These are phyloP conservation scores for Termitomyces sp. DNA, from an alignment of 768 basidiomycete species.

Conservation along the genomic window DNA sequence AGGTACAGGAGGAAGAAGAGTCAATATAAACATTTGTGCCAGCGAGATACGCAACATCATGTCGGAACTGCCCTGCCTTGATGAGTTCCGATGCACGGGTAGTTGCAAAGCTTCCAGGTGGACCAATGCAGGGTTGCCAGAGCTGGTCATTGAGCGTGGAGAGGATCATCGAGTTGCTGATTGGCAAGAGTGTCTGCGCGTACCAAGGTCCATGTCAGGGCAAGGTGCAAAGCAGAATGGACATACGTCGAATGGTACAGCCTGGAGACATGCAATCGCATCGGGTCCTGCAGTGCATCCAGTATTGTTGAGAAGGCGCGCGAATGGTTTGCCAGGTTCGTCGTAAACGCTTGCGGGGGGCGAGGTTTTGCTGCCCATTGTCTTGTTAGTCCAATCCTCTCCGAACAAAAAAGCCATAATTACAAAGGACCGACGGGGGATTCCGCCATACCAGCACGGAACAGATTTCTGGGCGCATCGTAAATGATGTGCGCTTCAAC, in stretches of 20 bases:
- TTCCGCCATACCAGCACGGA: slow-evolving; percentile 50
- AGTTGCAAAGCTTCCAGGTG: slow-evolving; percentile 41
- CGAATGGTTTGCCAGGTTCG: slow-evolving; percentile 44
- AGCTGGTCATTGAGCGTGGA: slow-evolving; percentile 44
- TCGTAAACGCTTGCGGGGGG: slow-evolving; percentile 41
- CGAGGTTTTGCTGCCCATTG: slow-evolving; percentile 41
- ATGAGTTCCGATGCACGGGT: slow-evolving; percentile 40
- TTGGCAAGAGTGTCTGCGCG: slow-evolving; percentile 38
- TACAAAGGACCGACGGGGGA: slow-evolving; percentile 52
- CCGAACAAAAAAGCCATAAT: slow-evolving; percentile 8
- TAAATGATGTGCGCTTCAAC: slow-evolving; percentile 42
- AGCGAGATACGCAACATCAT: slow-evolving; percentile 41
- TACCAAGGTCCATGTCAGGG: not conserved
- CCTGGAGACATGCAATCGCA: slow-evolving; percentile 36
- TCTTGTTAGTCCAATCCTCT: not conserved
- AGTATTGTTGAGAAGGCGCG: slow-evolving; percentile 36
- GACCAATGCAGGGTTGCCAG: slow-evolving; percentile 53
- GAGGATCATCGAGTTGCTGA: slow-evolving; percentile 39
- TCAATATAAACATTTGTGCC: slow-evolving; percentile 45
- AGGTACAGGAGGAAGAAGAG: slow-evolving; percentile 22
- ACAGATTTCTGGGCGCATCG: slow-evolving; percentile 29
- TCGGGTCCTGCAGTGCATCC: slow-evolving; percentile 45
- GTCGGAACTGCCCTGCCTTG: slow-evolving; percentile 41
- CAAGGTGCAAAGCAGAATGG: not conserved
- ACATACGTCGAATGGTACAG: slow-evolving; percentile 37